Percentiles rank a stretch among this genome's conserved stretches.
Evolutionary conservation across 2,329 filamentous ascomycete species (phyloP).

Genomic region (Aspergillus ochraceus): DNA sequence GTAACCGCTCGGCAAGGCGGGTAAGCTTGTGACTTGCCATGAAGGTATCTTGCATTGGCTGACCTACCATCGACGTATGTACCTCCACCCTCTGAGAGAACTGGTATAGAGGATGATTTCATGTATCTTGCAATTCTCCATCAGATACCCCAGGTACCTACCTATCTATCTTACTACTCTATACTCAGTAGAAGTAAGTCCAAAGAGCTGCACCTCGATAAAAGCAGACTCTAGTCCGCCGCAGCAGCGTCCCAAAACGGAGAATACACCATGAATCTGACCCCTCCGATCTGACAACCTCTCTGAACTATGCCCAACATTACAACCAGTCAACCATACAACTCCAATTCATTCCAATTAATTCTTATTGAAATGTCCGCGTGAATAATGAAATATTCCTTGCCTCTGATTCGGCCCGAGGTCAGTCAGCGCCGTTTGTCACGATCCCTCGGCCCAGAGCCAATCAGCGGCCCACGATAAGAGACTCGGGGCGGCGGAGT

Average conservation of each 20-base stretch:
- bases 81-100: no score
- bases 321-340: no score
- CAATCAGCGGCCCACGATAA: conserved; percentile 32
- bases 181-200: background rate
- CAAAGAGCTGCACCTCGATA: background rate
- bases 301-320: no score
- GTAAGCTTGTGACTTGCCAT: background rate
- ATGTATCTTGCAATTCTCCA: background rate
- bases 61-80: no score
- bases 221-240: background rate
- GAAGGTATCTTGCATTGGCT: no score
- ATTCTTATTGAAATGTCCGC: no score
- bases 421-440: conserved; percentile 37
- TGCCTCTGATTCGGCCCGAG: conserved; percentile 12
- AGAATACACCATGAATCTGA: background rate
- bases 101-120: background rate
- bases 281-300: background rate
- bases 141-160: no score
- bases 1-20: background rate
- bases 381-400: background rate
- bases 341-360: no score
- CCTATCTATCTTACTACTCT: no score
- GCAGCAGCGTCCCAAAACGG: background rate
- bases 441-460: conserved; percentile 15
- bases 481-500: conserved; percentile 13